These are phyloP conservation scores for Mycena vitilis DNA, from an alignment of 768 basidiomycete species.

Conservation along the genomic window DNA sequence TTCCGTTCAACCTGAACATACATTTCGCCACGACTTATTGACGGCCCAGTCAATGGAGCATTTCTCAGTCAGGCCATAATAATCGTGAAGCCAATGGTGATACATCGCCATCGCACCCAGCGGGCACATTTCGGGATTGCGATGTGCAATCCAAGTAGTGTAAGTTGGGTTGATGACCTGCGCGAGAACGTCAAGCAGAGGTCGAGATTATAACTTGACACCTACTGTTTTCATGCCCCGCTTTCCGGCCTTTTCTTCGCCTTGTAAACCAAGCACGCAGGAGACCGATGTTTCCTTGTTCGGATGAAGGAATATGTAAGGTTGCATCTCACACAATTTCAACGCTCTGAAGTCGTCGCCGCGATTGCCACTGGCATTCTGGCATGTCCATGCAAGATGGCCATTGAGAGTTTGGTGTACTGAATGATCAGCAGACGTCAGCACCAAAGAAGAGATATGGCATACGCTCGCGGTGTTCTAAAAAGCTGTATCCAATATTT, in stretches of 20 bases:
- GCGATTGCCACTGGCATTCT: slow-evolving; percentile 37
- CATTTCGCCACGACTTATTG: too few relatives aligned
- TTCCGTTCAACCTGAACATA: too few relatives aligned
- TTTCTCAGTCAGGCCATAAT: slow-evolving; percentile 23
- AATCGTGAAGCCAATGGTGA: slow-evolving; percentile 43
- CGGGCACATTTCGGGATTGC: slow-evolving; percentile 38
- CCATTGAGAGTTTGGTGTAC: slow-evolving; percentile 27
- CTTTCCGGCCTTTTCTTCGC: slow-evolving; percentile 34
- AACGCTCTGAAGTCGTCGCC: slow-evolving; percentile 40
- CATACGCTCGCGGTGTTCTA: slow-evolving; percentile 27
- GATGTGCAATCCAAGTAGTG: slow-evolving; percentile 43
- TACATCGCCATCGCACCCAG: slow-evolving; percentile 45
- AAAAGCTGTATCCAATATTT: slow-evolving; percentile 7
- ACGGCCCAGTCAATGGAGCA: too few relatives aligned
- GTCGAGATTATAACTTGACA: not conserved
- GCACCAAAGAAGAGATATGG: not conserved
- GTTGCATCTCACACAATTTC: slow-evolving; percentile 37
- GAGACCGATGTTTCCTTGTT: slow-evolving; percentile 27
- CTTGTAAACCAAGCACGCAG: slow-evolving; percentile 31
- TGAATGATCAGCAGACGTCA: not conserved
- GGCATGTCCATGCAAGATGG: slow-evolving; percentile 37
- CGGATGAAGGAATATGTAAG: slow-evolving; percentile 36
- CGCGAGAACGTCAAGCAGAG: too few relatives aligned
- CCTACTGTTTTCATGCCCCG: slow-evolving; percentile 42
- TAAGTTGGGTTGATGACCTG: slow-evolving; percentile 47